Evolutionary conservation across 2,329 filamentous ascomycete species (phyloP), one percentile per base, ranked within the genome.

Genomic region (Ophiocordyceps unilateralis): DNA sequence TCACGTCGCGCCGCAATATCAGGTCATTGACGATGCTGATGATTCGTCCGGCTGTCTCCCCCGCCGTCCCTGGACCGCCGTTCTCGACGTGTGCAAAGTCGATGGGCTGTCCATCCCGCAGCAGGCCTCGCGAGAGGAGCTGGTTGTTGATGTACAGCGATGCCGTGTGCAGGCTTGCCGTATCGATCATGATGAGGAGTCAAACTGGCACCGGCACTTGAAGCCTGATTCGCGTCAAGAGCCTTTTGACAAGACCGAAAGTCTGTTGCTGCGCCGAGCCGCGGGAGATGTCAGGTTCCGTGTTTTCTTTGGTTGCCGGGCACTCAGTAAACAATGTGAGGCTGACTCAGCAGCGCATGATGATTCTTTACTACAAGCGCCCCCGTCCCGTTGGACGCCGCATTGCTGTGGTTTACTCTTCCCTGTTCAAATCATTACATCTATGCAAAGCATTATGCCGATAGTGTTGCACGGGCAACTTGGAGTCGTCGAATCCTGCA

Each of bases 1-100:
- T 39, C 37, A 93, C 86, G 59, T 98, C 91, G 67, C 88, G 77
- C 50, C 88, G 76, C 46, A 95, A 60, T 46, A 98, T 85, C 51
- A 98, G 64, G 57, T 98, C 91, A 61, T 98, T 94, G 41, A 98
- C 78, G 21, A 98, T 72, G 56, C 89, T 83, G 64, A 98, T 94
- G 52, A 96, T 80, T 50, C 78, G 76, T 19, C 83, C 81, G 78
- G 91, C 89, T 17, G 83, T 83, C 41, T 72, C 74, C 2, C 55
- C 48, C 21, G 59, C 57, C 37, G 69, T 72, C 32, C 75, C 69
- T 17, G 32, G 32, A 17, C 74, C 75, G 17, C 71, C 70, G 48
- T 75, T 69, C 43, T 75, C 75, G 9, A 83, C 81, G 48, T 76
- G 68, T 46, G 83, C 78, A 59, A 98, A 98, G 59, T 95, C 81